Evolutionary conservation across 495 filamentous ascomycete species (phyloP).

Genomic region (Rhypophila decipiens): DNA sequence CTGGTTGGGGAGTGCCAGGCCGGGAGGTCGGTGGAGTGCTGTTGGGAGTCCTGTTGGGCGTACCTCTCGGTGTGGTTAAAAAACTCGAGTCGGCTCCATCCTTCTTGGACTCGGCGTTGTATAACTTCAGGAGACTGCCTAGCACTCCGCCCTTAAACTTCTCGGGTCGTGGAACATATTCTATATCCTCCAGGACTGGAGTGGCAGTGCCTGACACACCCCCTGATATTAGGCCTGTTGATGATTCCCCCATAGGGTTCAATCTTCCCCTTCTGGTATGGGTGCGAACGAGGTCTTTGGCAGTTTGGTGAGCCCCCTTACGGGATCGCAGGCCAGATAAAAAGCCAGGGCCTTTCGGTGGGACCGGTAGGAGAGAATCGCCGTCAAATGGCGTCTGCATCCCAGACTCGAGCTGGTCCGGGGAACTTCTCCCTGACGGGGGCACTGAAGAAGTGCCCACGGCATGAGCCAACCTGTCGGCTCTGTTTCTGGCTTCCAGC

Average conservation of each 20-base stretch:
- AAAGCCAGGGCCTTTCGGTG: background rate
- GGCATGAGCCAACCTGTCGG: conserved; percentile 26
- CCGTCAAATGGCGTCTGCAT: background rate
- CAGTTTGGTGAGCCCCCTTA: conserved; percentile 16
- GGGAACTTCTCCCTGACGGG: conserved; percentile 22
- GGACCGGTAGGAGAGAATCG: conserved; percentile 1
- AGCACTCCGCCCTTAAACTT: conserved; percentile 74
- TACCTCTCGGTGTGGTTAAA: conserved; percentile 19
- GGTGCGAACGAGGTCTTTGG: conserved; percentile 17
- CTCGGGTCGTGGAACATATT: conserved; percentile 61
- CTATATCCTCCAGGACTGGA: conserved; percentile 41
- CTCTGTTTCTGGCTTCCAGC: conserved; percentile 25
- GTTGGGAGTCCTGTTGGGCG: conserved; percentile 22
- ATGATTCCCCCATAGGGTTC: conserved; percentile 4
- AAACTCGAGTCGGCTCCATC: conserved; percentile 17
- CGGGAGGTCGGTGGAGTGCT: conserved; percentile 28
- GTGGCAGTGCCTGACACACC: conserved; percentile 19
- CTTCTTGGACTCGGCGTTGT: conserved; percentile 37
- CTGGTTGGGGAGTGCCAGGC: conserved; percentile 52
- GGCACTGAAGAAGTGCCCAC: conserved; percentile 29
- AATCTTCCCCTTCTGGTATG: conserved; percentile 15
- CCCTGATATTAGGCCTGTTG: too few relatives aligned
- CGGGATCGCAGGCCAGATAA: conserved; percentile 7
- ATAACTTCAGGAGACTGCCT: conserved; percentile 70
- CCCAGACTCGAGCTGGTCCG: conserved; percentile 13